Conservation (phyloP, 75 land plant genomes). For the Chamaecyparis obtusa region DNA sequence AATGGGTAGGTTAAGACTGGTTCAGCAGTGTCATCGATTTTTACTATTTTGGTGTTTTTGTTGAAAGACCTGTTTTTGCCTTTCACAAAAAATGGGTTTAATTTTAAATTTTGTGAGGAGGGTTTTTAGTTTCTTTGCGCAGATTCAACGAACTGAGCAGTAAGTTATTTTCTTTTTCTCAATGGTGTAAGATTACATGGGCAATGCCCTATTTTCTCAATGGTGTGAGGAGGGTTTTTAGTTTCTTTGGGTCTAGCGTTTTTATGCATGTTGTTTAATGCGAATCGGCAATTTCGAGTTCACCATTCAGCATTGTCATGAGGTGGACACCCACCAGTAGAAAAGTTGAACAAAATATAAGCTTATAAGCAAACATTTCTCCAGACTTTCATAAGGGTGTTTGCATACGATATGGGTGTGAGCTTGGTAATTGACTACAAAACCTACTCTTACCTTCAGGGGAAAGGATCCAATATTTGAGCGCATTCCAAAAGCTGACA, state of each 20-base stretch:
- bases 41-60: background rate
- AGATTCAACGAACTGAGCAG: background rate
- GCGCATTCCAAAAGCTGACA: background rate
- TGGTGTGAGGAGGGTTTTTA: too few relatives aligned
- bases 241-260: background rate
- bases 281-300: background rate
- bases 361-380: background rate
- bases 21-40: background rate
- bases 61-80: background rate
- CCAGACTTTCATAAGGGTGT: background rate
- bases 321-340: background rate
- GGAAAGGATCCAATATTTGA: too few relatives aligned
- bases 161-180: background rate
- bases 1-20: background rate
- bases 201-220: background rate
- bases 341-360: background rate
- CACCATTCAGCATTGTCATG: background rate
- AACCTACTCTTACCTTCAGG: background rate
- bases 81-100: background rate
- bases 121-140: background rate
- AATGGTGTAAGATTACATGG: background rate
- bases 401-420: background rate
- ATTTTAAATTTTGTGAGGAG: background rate
- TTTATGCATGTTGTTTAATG: background rate
- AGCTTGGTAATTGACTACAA: background rate